These are phyloP conservation scores for Paramyrothecium roridum DNA, from an alignment of 2,329 filamentous ascomycete species.

Conservation along the genomic window DNA sequence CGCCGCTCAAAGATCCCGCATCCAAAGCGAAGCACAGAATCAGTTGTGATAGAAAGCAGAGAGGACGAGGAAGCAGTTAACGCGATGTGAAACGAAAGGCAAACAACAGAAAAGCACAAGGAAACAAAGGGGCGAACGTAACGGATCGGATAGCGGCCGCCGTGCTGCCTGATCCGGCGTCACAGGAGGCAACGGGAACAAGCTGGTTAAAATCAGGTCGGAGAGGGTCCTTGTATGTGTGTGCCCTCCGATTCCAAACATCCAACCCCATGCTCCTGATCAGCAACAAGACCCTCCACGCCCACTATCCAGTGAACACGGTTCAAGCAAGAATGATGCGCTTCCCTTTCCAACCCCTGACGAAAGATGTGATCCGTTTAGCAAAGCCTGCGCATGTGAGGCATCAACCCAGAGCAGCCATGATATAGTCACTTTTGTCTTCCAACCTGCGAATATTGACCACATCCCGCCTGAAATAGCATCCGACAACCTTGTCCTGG, in stretches of 20 bases:
- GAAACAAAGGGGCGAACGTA: slow-evolving; percentile 35
- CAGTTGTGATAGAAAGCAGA: slow-evolving; percentile 17
- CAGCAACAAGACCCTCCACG: slow-evolving; percentile 15
- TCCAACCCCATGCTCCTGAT: not conserved
- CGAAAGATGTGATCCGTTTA: slow-evolving; percentile 22
- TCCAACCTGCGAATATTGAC: slow-evolving; percentile 31
- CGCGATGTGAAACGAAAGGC: slow-evolving; percentile 15
- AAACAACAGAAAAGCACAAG: slow-evolving; percentile 30
- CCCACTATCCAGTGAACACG: slow-evolving; percentile 14
- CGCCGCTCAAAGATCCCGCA: slow-evolving; percentile 21
- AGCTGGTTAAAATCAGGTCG: not conserved
- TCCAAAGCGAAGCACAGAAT: slow-evolving; percentile 14
- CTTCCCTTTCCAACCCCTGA: slow-evolving; percentile 28
- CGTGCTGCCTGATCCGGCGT: not conserved
- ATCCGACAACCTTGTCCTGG: slow-evolving; percentile 36
- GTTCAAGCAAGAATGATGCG: slow-evolving; percentile 3
- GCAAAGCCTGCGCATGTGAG: slow-evolving; percentile 25
- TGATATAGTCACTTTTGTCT: slow-evolving; percentile 38
- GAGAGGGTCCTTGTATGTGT: not conserved
- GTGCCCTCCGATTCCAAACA: slow-evolving; percentile 5
- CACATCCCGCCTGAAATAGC: slow-evolving; percentile 31
- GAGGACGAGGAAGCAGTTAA: slow-evolving; percentile 13
- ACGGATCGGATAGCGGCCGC: slow-evolving; percentile 12
- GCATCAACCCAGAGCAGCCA: slow-evolving; percentile 31
- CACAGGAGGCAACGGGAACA: slow-evolving; percentile 1